Evolutionary conservation across 768 basidiomycete species (phyloP).

Genomic region (Porphyrellus cyaneotinctus): DNA sequence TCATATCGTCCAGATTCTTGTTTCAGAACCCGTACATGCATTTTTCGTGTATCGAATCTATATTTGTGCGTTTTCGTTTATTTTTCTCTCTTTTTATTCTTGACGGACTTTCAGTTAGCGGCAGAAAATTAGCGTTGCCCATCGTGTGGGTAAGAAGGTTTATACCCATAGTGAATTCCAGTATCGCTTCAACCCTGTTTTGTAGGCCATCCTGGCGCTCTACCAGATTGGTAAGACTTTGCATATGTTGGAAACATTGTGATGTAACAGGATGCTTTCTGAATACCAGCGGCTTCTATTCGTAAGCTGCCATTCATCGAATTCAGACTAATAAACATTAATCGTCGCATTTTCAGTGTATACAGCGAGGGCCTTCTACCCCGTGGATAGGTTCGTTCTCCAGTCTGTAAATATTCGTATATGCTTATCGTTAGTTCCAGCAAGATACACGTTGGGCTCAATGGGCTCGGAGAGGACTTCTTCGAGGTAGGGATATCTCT

Average conservation of each 20-base stretch:
- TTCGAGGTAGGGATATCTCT: not conserved
- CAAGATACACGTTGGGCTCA: no score
- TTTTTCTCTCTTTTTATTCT: not conserved
- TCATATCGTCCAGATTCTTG: not conserved
- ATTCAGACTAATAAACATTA: not conserved
- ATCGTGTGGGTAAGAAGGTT: constrained; percentile 8
- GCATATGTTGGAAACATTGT: no score
- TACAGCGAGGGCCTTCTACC: not conserved
- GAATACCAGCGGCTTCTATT: not conserved
- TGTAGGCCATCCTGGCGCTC: not conserved
- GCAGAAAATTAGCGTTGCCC: not conserved
- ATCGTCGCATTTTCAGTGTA: constrained; percentile 2
- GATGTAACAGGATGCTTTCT: not conserved
- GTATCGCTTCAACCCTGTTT: not conserved
- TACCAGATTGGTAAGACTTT: constrained; percentile 8
- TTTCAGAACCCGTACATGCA: not conserved
- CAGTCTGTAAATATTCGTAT: no score
- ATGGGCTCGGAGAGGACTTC: not conserved
- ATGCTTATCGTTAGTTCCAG: no score
- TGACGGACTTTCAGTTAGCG: constrained; percentile 1
- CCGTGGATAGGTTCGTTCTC: constrained; percentile 8
- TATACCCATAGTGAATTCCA: not conserved
- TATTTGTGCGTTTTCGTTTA: not conserved
- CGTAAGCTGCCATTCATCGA: not conserved
- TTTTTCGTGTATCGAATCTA: constrained; percentile 12